These are phyloP conservation scores for Phyllosticta capitalensis DNA, from an alignment of 2,329 filamentous ascomycete species.

Conservation along the genomic window DNA sequence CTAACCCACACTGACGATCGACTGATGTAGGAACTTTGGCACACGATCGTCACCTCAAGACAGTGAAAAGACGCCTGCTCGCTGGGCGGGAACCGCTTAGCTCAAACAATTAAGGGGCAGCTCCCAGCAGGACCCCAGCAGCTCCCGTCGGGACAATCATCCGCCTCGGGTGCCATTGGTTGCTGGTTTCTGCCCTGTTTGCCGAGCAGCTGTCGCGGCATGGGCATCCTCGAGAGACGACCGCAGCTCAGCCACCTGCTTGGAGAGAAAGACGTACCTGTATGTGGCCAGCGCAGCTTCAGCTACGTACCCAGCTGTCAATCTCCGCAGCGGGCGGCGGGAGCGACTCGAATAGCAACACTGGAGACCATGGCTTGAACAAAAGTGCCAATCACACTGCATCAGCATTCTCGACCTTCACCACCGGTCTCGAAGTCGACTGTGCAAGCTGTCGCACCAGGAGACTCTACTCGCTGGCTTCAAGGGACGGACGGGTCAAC, in stretches of 20 bases:
- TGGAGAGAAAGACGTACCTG: not conserved
- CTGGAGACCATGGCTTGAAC: not conserved
- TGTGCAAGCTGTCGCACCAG: not conserved
- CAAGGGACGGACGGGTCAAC: not conserved
- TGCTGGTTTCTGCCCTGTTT: not conserved
- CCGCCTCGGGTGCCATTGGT: not conserved
- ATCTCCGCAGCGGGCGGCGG: not conserved
- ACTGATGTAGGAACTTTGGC: not conserved
- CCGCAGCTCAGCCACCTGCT: not conserved
- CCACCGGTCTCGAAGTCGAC: not conserved
- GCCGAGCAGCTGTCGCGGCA: not conserved
- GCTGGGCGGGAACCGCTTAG: not conserved
- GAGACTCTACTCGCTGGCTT: not conserved
- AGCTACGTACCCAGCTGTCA: not conserved
- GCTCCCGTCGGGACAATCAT: not conserved
- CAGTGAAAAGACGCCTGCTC: not conserved
- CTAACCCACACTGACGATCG: not conserved
- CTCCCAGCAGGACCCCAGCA: not conserved
- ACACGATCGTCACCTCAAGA: not conserved
- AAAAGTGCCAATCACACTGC: not conserved
- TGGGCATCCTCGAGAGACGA: not conserved
- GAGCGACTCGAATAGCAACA: not conserved
- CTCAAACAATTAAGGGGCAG: not conserved
- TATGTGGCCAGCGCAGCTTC: not conserved
- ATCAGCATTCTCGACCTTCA: not conserved